Evolutionary conservation across 345 rosid species (phyloP), one percentile per base, ranked within the genome.

Genomic region (Arabis alpina): DNA sequence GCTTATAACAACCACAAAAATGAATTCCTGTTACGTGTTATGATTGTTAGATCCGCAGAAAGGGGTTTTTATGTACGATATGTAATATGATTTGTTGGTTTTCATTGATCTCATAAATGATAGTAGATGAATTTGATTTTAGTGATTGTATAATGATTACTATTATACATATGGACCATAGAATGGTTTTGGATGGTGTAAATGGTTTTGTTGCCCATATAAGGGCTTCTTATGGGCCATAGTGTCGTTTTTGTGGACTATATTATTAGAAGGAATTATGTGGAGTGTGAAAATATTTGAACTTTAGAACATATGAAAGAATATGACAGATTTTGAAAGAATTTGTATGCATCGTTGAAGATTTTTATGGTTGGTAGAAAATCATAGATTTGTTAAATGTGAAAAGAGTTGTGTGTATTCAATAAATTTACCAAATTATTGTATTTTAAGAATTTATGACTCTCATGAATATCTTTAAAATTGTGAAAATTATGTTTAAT

Each of bases 191-290:
- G 43, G 10, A 45, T 45, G 15, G 24, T 56, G n/a, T 42, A 37
- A 5, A 56, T 19, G 30, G 16, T n/a, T 57, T 19, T 37, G 39
- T 39, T 25, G 3, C 9, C 10, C 47, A 39, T 39, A 11, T 12
- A 57, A 37, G 62, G 62, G 45, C 62, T 45, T 45, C 39, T 16
- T 19, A 56, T 56, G 30, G 62, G 30, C 61, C 61, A 54, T 8
- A 14, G 4, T 39, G 39, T 37, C 10, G n/a, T 13, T 55, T 55
- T 54, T 54, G 0, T 14, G 24, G 56, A 27, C 36, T 25, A 27
- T 13, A 19, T 19, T 0, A 19, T 1, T 19, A 19, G 13, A 23
- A 49, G 13, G 30, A 49, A 19, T 8, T 23, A 10, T 13, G n/a
- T 23, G 54, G 14, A 50, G 11, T 23, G 54, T 23, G 12, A 10